A percentile compares a stretch with the other conserved stretches of the same genome.
These are phyloP conservation scores for Taphrina confusa DNA, from an alignment of 1,139 yeast species.

Conservation along the genomic window DNA sequence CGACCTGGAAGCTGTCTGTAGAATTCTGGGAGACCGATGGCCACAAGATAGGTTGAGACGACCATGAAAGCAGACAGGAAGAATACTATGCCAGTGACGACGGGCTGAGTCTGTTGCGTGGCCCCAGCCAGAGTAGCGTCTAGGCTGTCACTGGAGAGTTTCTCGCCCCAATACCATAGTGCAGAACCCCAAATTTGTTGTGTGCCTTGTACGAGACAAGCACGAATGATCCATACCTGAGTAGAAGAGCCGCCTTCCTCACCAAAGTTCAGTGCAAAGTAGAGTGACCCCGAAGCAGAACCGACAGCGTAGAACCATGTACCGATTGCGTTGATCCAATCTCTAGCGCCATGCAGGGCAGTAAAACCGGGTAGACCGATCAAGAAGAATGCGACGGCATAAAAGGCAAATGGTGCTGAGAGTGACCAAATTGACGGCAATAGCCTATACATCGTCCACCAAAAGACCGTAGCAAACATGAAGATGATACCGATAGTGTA, in stretches of 20 bases:
- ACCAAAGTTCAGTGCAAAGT: constrained; percentile 37
- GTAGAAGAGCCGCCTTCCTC: constrained; percentile 37
- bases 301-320: constrained; percentile 36
- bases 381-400: constrained; percentile 36
- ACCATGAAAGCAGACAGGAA: constrained; percentile 28
- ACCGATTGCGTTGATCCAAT: constrained; percentile 34
- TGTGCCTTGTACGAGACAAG: constrained; percentile 36
- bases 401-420: constrained; percentile 35
- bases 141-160: constrained; percentile 20
- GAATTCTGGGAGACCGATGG: constrained; percentile 35
- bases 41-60: constrained; percentile 18
- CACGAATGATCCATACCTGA: constrained; percentile 35
- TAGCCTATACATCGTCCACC: constrained; percentile 35
- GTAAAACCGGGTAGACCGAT: constrained; percentile 36
- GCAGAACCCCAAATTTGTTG: constrained; percentile 38
- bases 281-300: constrained; percentile 37
- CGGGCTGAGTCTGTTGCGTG: constrained; percentile 29
- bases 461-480: constrained; percentile 33
- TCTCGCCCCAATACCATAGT: constrained; percentile 38
- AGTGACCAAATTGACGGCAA: constrained; percentile 32
- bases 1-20: constrained; percentile 38
- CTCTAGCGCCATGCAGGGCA: constrained; percentile 20
- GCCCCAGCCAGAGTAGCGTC: constrained; percentile 30
- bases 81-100: constrained; percentile 33
- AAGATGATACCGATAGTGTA: constrained; percentile 34